Evolutionary conservation across 352 stramenopile species (phyloP), one percentile per base, ranked within the genome.

Genomic region (Globisporangium sylvaticum): DNA sequence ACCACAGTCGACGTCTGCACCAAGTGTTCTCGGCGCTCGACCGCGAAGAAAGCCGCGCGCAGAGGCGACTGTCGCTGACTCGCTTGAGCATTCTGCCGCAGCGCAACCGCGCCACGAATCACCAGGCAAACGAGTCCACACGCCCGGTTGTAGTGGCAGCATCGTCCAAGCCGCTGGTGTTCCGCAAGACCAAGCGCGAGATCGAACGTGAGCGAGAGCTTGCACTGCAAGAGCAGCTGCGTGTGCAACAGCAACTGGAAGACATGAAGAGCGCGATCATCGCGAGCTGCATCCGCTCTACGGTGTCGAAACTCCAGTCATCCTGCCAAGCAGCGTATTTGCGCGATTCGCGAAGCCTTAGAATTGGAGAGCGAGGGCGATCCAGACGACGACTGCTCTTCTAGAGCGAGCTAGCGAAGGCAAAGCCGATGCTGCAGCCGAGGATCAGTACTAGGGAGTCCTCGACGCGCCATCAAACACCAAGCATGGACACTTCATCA

Each of bases 141-240:
- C 22, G 46, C 25, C 64, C 56, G 52, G 55, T 34, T n/a, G 53
- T 29, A 34, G 60, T 68, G 29, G 32, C 48, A 34, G 66, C 68
- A 31, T 29, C 54, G 4, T 39, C 62, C 8, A 83, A 81, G 34
- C 77, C 73, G 10, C 58, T 87, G 0, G 69, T 81, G 37, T 88
- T 85, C 39, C 70, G 79, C 22, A 88, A 85, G 64, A 88, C 79
- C 20, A 88, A 85, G 65, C 72, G 75, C 1, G 79, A 88, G 62
- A 65, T 85, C 7, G 75, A 87, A 37, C 68, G 75, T 37, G 77
- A 88, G 56, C 67, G 71, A 27, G 70, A 80, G n/a, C 66, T 66
- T 60, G 69, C 42, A 9, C 62, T 44, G 4, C 39, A 76, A 44
- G 62, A 81, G 58, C 60, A 55, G 37, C 52, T 74, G 25, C 66